Evolutionary conservation across 2,329 filamentous ascomycete genomes (phyloP).

Genomic region (Alternaria arborescens): DNA sequence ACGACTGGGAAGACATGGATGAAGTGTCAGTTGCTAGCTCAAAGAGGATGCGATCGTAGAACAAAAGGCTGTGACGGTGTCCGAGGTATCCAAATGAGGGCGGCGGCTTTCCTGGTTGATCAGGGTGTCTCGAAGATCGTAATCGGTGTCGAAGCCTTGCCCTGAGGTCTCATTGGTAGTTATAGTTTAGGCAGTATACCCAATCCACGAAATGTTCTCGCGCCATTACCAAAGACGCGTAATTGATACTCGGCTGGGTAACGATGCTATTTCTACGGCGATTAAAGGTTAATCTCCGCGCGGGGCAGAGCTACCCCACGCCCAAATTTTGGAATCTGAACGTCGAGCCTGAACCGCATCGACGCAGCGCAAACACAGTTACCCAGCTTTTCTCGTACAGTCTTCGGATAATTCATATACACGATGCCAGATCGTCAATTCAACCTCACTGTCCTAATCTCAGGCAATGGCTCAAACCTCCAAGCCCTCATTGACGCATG

Average conservation of each 20-base stretch:
- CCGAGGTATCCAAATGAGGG: not conserved
- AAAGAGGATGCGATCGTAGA: conserved; percentile 37
- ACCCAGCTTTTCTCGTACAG: not conserved
- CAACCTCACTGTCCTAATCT: conserved; percentile 69
- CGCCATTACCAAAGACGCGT: not conserved
- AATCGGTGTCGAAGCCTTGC: not conserved
- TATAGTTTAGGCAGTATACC: conserved; percentile 15
- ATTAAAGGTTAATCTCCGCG: conserved; percentile 18
- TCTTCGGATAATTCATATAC: not conserved
- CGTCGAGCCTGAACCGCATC: not conserved
- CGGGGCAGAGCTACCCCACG: conserved; percentile 33
- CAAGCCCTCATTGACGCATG: conserved; percentile 76
- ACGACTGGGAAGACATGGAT: conserved; percentile 49
- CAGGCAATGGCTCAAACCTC: conserved; percentile 76
- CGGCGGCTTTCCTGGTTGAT: not conserved
- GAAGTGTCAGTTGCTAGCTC: conserved; percentile 38
- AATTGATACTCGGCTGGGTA: no score
- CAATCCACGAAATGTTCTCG: conserved; percentile 3
- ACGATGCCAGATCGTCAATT: conserved; percentile 42
- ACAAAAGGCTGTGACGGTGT: not conserved
- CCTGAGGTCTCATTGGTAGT: conserved; percentile 1
- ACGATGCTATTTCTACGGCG: not conserved
- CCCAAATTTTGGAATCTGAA: conserved; percentile 26
- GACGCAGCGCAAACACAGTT: not conserved
- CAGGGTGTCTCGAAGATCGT: not conserved